Conservation (phyloP, 306 rosid species). For the Dryas octopetala region DNA sequence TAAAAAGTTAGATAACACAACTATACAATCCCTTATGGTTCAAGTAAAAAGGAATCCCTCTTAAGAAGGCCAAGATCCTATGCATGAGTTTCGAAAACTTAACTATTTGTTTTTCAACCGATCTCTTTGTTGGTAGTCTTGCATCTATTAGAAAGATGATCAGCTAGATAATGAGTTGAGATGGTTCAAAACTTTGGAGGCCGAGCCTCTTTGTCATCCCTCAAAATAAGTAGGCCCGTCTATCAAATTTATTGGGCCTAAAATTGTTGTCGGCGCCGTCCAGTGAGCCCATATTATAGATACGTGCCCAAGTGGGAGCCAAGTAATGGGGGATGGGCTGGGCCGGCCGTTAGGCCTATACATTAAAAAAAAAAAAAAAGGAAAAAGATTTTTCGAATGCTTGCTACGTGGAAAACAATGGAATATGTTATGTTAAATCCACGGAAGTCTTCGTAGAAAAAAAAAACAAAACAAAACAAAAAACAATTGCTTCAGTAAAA, state of each 20-base stretch:
- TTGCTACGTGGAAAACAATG: constrained; percentile 9
- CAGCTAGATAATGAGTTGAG: too few species aligned
- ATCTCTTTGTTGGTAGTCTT: too few species aligned
- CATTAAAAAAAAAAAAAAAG: background rate
- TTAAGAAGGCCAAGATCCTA: too few species aligned
- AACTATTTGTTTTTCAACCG: too few species aligned
- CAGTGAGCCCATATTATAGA: background rate
- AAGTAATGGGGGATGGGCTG: background rate
- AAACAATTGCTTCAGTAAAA: background rate
- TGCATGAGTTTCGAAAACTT: too few species aligned
- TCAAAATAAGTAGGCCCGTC: background rate
- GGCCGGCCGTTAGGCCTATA: too few species aligned
- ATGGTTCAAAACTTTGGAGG: too few species aligned
- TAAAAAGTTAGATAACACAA: too few species aligned
- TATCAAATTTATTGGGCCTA: background rate
- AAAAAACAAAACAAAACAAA: background rate
- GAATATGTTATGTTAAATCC: background rate
- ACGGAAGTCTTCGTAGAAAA: background rate
- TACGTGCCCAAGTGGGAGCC: background rate
- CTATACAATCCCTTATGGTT: too few species aligned
- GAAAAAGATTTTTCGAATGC: background rate
- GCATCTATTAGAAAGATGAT: too few species aligned
- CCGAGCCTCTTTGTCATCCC: too few species aligned
- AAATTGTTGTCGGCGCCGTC: background rate
- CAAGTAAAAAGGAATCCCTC: too few species aligned